Evolutionary conservation across 768 basidiomycete genomes (phyloP).

Genomic region (Pisolithus marmoratus): DNA sequence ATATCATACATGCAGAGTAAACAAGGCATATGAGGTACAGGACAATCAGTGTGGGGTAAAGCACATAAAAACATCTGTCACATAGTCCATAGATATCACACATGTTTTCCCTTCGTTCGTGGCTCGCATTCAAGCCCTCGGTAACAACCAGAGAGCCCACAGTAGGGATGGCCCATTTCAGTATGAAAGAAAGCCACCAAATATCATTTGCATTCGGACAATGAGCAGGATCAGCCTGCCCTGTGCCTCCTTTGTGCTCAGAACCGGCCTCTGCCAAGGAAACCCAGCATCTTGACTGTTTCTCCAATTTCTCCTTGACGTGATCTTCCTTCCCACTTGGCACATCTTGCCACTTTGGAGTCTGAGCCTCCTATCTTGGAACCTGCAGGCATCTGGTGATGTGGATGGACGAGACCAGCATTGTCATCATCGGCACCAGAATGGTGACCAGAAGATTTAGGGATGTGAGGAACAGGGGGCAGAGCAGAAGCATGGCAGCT

Average conservation of each 20-base stretch:
- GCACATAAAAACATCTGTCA: too few relatives aligned
- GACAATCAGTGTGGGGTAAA: too few relatives aligned
- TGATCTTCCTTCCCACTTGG: slow-evolving; percentile 20
- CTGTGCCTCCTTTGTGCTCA: background rate
- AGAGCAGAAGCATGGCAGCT: slow-evolving; percentile 16
- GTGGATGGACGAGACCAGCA: slow-evolving; percentile 16
- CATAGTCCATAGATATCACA: too few relatives aligned
- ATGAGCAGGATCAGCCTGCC: background rate
- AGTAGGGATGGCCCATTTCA: too few relatives aligned
- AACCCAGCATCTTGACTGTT: slow-evolving; percentile 27
- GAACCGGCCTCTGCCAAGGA: slow-evolving; percentile 8
- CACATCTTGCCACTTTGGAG: slow-evolving; percentile 23
- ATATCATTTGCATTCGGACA: too few relatives aligned
- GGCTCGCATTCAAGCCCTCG: too few relatives aligned
- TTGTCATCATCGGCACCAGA: slow-evolving; percentile 2
- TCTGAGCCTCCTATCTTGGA: slow-evolving; percentile 23
- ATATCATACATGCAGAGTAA: too few relatives aligned
- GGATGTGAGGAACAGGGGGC: slow-evolving; percentile 22
- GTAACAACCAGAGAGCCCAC: too few relatives aligned
- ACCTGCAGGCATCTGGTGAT: slow-evolving; percentile 16
- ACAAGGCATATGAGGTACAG: too few relatives aligned
- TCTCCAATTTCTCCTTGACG: slow-evolving; percentile 13
- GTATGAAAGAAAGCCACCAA: too few relatives aligned
- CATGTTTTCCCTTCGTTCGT: too few relatives aligned
- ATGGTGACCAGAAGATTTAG: slow-evolving; percentile 3